Conservation (phyloP, 495 filamentous ascomycete genomes). For the Glonium stellatum region DNA sequence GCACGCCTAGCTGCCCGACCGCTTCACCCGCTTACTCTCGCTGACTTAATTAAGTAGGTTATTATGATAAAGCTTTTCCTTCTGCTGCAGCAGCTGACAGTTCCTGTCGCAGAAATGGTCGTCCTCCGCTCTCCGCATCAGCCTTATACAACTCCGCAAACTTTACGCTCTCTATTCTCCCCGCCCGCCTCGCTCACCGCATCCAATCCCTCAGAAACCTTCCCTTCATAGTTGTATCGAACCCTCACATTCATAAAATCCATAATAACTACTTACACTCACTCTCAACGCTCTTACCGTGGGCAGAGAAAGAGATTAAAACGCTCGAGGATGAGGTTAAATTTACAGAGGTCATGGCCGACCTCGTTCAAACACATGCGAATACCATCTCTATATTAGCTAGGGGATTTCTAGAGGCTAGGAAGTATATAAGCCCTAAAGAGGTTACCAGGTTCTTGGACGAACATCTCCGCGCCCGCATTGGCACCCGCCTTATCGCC, state of each 20-base stretch:
- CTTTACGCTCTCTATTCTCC: conserved; percentile 87
- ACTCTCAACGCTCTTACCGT: conserved; percentile 78
- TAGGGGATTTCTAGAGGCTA: conserved; percentile 82
- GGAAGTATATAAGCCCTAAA: conserved; percentile 69
- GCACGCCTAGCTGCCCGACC: conserved; percentile 68
- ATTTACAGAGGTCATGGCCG: conserved; percentile 86
- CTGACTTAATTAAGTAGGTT: conserved; percentile 76
- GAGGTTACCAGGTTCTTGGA: conserved; percentile 90
- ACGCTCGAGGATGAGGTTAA: conserved; percentile 80
- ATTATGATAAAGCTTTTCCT: neutral
- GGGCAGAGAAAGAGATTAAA: conserved; percentile 66
- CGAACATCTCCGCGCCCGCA: conserved; percentile 85
- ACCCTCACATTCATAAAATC: conserved; percentile 83
- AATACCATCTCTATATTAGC: conserved; percentile 93
- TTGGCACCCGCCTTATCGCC: conserved; percentile 87
- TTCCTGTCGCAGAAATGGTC: conserved; percentile 60
- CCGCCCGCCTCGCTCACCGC: conserved; percentile 87
- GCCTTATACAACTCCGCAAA: conserved; percentile 83
- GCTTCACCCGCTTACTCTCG: conserved; percentile 72
- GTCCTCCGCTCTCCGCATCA: conserved; percentile 73
- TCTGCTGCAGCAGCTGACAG: neutral
- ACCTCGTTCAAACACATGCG: conserved; percentile 84
- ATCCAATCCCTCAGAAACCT: conserved; percentile 88
- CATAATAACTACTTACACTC: conserved; percentile 94
- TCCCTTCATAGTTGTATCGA: conserved; percentile 94